These are phyloP conservation scores for Dillenia turbinata DNA, from an alignment of 164 flowering plant genomes.

Conservation along the genomic window DNA sequence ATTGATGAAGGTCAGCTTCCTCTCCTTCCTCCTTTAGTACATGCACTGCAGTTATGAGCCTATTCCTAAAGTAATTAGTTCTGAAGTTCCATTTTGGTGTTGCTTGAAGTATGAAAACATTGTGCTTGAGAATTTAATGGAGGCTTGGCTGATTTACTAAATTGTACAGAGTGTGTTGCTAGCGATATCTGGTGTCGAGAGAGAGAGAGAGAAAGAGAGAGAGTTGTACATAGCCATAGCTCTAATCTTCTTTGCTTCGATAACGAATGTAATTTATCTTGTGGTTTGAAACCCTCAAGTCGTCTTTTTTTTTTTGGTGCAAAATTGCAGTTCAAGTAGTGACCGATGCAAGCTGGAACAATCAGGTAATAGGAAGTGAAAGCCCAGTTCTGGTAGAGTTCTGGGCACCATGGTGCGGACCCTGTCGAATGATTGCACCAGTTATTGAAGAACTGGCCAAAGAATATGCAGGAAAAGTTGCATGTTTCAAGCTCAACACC, in stretches of 20 bases:
- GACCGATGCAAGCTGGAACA: constrained; percentile 55
- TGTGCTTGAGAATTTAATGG: too few relatives aligned
- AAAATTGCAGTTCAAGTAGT: constrained; percentile 46
- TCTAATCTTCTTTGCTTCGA: neutral
- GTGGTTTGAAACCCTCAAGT: neutral
- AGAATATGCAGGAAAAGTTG: constrained; percentile 58
- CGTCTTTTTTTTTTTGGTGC: neutral
- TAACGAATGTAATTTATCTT: neutral
- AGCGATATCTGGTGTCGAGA: too few relatives aligned
- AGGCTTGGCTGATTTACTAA: too few relatives aligned
- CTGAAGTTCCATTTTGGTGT: too few relatives aligned
- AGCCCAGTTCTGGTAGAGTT: constrained; percentile 69
- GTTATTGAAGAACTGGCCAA: constrained; percentile 65
- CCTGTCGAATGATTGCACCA: constrained; percentile 74
- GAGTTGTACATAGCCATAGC: too few relatives aligned
- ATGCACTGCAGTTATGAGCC: too few relatives aligned
- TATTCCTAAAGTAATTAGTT: too few relatives aligned
- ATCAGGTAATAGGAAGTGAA: constrained; percentile 34
- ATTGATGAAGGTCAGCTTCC: constrained; percentile 32
- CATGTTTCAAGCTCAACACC: constrained; percentile 69
- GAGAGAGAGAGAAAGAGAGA: too few relatives aligned
- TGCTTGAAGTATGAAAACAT: too few relatives aligned
- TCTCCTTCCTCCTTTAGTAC: neutral
- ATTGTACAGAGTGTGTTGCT: too few relatives aligned
- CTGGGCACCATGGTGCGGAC: constrained; percentile 99